Base-by-base conservation (phyloP, 345 rosid genomes). In the Citrus unshiu region DNA sequence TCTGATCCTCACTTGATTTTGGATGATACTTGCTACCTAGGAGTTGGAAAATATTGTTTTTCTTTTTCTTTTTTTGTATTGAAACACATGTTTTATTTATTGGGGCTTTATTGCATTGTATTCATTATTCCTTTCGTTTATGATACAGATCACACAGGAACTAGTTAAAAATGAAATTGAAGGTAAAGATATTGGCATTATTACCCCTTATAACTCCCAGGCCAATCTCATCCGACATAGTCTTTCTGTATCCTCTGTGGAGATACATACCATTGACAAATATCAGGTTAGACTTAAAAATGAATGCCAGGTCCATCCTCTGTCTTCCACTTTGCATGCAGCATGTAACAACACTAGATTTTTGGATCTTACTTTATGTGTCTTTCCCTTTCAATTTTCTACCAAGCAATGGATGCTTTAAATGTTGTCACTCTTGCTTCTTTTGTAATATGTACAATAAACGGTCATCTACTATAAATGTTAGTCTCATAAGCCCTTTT, bases 151-250 rank as follows among this genome's bases (percentile, higher is more conserved):
- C 77, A 81, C 89, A 9, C 88, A 89, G 78, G 90, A 83, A 84
- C 84, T 93, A 64, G 76, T 90, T 21, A 83, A 80, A 57, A 85
- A 84, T 74, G 98, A 98, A 76, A 87, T 92, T 73, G 85, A 86
- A 84, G 86, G 85, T 63, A 88, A 91, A 73, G 94, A 93, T 75
- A 91, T 95, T 61, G 98, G 99, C 73, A 89, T 93, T 81, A 95
- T 95, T 73, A 92, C 98, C 74, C 99, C 99, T 37, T 95, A 95
- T 83, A 95, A 95, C 82, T 87, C 99, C 29, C 98, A 95, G 86
- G 92, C 88, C 43, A 90, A 83, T 86, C 94, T 93, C 81, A 89
- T 93, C 70, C 83, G 88, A 81, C 83, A 82, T 49, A 69, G 81
- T 34, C 77, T 91, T 80, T 70, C 80, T 67, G 66, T 34, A 5